Conservation (phyloP, 2,329 filamentous ascomycete species). For the Elsinoe fawcettii region DNA sequence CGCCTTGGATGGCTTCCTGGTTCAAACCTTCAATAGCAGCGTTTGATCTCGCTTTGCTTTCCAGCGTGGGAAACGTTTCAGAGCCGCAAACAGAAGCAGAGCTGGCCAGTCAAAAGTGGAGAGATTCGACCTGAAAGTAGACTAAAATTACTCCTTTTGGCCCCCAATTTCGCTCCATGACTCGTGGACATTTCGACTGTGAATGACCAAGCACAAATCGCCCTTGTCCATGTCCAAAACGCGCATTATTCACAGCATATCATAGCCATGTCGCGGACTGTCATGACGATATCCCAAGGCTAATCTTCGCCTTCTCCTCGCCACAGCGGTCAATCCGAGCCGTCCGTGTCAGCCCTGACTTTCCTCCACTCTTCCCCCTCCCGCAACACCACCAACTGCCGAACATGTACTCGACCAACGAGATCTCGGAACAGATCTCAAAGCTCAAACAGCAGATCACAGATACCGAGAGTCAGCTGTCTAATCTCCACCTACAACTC, state of each 20-base stretch:
- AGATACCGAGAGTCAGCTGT: conserved; percentile 36
- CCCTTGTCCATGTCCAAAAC: background rate
- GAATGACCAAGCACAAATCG: background rate
- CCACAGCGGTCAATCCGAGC: background rate
- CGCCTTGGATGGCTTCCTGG: background rate
- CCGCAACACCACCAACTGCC: conserved; percentile 14
- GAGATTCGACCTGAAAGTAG: background rate
- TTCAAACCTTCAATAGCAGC: background rate
- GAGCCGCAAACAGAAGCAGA: background rate
- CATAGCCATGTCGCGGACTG: background rate
- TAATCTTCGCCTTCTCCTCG: background rate
- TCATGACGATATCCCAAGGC: background rate
- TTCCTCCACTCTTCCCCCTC: background rate
- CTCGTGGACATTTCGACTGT: background rate
- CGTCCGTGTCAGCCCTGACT: background rate
- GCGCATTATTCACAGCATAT: background rate
- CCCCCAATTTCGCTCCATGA: background rate
- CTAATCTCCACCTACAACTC: conserved; percentile 35
- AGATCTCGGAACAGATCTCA: conserved; percentile 27
- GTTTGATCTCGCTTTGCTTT: background rate
- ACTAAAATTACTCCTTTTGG: background rate
- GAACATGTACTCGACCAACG: conserved; percentile 27
- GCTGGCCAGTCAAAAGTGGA: background rate
- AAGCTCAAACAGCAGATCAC: conserved; percentile 37
- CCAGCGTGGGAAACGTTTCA: background rate